Base-by-base conservation (phyloP, 495 filamentous ascomycete species). In the Venustampulla echinocandica region DNA sequence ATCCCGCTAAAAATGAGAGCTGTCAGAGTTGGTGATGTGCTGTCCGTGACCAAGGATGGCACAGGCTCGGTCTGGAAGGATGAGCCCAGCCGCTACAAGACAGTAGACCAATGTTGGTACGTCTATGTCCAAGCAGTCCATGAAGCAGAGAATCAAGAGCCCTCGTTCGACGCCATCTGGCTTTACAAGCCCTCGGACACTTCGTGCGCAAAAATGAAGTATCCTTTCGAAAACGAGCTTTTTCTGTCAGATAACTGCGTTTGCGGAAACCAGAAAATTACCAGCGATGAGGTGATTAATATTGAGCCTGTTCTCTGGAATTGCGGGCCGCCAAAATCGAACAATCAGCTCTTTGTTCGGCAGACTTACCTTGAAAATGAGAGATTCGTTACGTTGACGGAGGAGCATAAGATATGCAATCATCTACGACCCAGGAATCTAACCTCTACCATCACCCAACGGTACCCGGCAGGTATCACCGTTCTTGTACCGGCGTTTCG, bases 231-330 rank as follows among this genome's bases (percentile, higher is more conserved):
- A 0, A 81, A 86, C 47, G 85, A 90, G 57, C 61, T 89, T 0
- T 90, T 90, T 56, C 63, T 90, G 7, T 85, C 81, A 0, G 77
- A 87, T 53, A 77, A 89, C 47, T 90, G 85, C 60, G 81, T 79
- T 11, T 89, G 85, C 48, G 61, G 62, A 11, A 68, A 65, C 17
- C 19, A 11, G 15, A 23, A 21, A 63, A 66, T 82, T n/a, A 50
- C 69, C 4, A 63, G 63, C 13, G 53, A 65, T 1, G 71, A 82
- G 25, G 63, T 87, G 6, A 42, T 79, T 10, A 64, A 61, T 6
- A 70, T 69, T n/a, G 67, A 78, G 28, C 42, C 59, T 14, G 69
- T 85, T 1, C 67, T 70, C 20, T 85, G 78, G 64, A 72, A 72
- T 37, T 68, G 69, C 3, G 57, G 37, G 7, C 71, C 75, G 0